Evolutionary conservation across 2,329 filamentous ascomycete species (phyloP).

Genomic region (Colletotrichum orbiculare): DNA sequence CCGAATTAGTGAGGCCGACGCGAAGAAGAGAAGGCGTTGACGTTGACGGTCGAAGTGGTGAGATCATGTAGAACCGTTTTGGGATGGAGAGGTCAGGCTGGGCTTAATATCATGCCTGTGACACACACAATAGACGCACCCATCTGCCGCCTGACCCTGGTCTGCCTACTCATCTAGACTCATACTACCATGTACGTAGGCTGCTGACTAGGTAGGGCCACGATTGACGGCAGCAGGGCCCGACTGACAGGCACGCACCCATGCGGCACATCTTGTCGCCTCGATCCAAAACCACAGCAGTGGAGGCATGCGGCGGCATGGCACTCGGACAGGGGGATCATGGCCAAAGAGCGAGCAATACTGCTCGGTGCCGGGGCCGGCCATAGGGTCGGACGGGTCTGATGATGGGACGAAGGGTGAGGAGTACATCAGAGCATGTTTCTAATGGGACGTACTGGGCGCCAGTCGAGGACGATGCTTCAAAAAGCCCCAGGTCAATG

Average conservation of each 20-base stretch:
- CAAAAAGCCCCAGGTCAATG: conserved; percentile 20
- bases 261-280: conserved; percentile 31
- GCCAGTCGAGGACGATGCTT: conserved; percentile 32
- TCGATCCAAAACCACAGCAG: conserved; percentile 34
- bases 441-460: conserved; percentile 23
- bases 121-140: neutral
- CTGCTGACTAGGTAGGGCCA: conserved; percentile 7
- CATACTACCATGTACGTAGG: conserved; percentile 7
- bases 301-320: conserved; percentile 29
- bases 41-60: conserved; percentile 24
- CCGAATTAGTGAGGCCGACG: conserved; percentile 20
- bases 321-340: conserved; percentile 33
- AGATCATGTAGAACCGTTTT: conserved; percentile 13
- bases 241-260: conserved; percentile 33
- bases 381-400: conserved; percentile 28
- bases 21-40: conserved; percentile 4
- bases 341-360: conserved; percentile 30
- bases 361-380: conserved; percentile 28
- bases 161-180: conserved; percentile 27
- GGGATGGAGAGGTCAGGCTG: conserved; percentile 23
- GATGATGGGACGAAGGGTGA: conserved; percentile 29
- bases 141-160: conserved; percentile 24
- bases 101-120: conserved; percentile 33
- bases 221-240: conserved; percentile 31
- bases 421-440: conserved; percentile 26